phyloP scores from a whole-genome alignment of 2,329 filamentous ascomycete genomes.

The Rhinocladiella mackenziei region DNA sequence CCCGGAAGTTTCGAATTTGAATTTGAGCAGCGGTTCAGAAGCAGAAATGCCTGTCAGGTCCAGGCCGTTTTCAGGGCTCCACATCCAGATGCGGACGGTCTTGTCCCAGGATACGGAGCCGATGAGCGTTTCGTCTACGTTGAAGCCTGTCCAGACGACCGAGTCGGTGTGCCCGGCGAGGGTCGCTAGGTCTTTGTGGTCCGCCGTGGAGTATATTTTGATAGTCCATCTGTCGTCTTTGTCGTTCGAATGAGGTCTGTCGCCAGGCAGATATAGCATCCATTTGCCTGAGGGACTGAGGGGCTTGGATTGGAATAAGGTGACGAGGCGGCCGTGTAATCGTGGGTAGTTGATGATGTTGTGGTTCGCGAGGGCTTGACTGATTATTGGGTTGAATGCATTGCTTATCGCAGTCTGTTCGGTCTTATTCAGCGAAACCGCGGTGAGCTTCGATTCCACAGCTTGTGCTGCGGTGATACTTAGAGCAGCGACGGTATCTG shows the following conservation, averaged over 20 bases:
- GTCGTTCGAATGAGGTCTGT: slow-evolving; percentile 5
- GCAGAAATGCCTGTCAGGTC: background rate
- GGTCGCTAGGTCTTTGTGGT: slow-evolving; percentile 4
- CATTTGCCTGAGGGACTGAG: slow-evolving; percentile 3
- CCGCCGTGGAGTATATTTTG: slow-evolving; percentile 1
- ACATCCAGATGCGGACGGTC: slow-evolving; percentile 5
- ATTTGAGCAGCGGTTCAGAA: slow-evolving; percentile 1
- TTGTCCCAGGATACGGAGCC: slow-evolving; percentile 6
- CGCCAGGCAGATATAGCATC: slow-evolving; percentile 6
- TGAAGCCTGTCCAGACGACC: slow-evolving; percentile 6
- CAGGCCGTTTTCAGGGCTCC: background rate
- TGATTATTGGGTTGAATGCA: background rate
- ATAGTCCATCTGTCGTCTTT: slow-evolving; percentile 1
- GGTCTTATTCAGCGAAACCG: background rate
- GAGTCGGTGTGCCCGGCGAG: slow-evolving; percentile 4
- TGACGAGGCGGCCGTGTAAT: slow-evolving; percentile 2
- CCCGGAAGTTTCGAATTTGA: slow-evolving; percentile 3
- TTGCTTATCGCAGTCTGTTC: background rate
- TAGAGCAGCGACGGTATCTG: background rate
- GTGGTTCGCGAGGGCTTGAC: background rate
- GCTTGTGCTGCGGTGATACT: background rate
- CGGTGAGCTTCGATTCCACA: background rate
- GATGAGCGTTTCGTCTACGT: slow-evolving; percentile 5
- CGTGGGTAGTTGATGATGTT: background rate
- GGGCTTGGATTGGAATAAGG: background rate